Percentiles rank a stretch among this genome's conserved stretches.
These are phyloP conservation scores for Arthrocladium fulminans DNA, from an alignment of 2,329 filamentous ascomycete species.

Conservation along the genomic window DNA sequence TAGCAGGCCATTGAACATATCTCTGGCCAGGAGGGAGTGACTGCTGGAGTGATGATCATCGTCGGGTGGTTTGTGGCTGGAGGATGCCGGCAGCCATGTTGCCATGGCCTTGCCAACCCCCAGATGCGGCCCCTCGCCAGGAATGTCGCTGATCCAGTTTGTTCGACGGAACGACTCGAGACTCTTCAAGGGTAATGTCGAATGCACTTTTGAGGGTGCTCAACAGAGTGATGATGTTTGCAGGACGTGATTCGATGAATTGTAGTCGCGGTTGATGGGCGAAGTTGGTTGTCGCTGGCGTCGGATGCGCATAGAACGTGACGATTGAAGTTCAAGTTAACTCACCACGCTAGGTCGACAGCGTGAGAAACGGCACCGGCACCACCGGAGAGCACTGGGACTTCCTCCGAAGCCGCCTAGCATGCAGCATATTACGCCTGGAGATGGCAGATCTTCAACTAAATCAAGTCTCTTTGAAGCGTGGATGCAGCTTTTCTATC, in stretches of 20 bases:
- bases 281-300: conserved; percentile 11
- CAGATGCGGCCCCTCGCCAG: conserved; percentile 35
- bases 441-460: no score
- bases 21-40: conserved; percentile 15
- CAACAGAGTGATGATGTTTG: conserved; percentile 14
- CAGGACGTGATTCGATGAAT: conserved; percentile 16
- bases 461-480: no score
- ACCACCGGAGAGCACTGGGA: no score
- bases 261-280: conserved; percentile 5
- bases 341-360: neutral
- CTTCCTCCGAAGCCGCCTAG: no score
- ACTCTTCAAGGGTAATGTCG: conserved; percentile 10
- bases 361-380: neutral
- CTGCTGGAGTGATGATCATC: conserved; percentile 52
- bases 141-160: conserved; percentile 38
- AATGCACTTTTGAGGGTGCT: conserved; percentile 12
- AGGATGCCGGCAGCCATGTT: conserved; percentile 56
- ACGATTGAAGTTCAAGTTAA: conserved; percentile 19
- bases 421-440: no score
- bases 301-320: conserved; percentile 14
- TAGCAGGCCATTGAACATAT: conserved; percentile 36
- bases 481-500: no score
- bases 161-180: conserved; percentile 16
- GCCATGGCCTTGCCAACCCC: conserved; percentile 50
- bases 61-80: conserved; percentile 49